phyloP scores from a whole-genome alignment of 2,329 filamentous ascomycete genomes.

The Rhinocladiella mackenziei region DNA sequence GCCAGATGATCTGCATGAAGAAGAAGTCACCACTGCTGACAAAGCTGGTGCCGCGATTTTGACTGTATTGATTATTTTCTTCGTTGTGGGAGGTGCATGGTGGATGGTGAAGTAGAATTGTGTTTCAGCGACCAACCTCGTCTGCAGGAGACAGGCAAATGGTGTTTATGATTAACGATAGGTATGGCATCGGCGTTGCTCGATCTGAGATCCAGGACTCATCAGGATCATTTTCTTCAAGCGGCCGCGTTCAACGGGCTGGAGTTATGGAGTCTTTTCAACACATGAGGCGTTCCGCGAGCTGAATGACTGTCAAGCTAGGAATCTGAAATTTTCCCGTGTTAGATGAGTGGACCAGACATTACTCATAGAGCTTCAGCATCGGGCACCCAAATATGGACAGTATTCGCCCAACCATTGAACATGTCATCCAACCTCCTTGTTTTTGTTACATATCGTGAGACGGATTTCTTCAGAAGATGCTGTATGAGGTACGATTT shows the following conservation, averaged over 20 bases:
- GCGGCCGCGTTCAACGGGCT: too few relatives aligned
- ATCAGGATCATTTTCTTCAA: too few relatives aligned
- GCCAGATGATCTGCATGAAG: conserved; percentile 22
- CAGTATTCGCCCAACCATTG: too few relatives aligned
- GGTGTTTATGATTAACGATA: conserved; percentile 1
- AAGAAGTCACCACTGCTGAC: conserved; percentile 35
- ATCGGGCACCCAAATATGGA: too few relatives aligned
- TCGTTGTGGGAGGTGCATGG: conserved; percentile 28
- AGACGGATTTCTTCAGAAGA: too few relatives aligned
- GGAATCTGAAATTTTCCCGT: background rate
- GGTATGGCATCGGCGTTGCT: conserved; percentile 1
- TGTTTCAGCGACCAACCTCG: background rate
- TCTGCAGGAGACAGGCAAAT: background rate
- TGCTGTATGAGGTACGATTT: too few relatives aligned
- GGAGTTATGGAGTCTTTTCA: background rate
- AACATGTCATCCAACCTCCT: too few relatives aligned
- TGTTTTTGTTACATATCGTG: too few relatives aligned
- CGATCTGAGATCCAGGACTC: background rate
- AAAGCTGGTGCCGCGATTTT: conserved; percentile 38
- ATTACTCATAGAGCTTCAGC: background rate
- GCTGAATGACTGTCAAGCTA: background rate
- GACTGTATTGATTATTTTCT: conserved; percentile 30
- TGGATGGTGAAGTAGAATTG: conserved; percentile 26
- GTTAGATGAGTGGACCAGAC: background rate
- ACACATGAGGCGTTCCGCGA: background rate